Base-by-base conservation (phyloP, 2,329 filamentous ascomycete species). In the Gaeumannomyces tritici region DNA sequence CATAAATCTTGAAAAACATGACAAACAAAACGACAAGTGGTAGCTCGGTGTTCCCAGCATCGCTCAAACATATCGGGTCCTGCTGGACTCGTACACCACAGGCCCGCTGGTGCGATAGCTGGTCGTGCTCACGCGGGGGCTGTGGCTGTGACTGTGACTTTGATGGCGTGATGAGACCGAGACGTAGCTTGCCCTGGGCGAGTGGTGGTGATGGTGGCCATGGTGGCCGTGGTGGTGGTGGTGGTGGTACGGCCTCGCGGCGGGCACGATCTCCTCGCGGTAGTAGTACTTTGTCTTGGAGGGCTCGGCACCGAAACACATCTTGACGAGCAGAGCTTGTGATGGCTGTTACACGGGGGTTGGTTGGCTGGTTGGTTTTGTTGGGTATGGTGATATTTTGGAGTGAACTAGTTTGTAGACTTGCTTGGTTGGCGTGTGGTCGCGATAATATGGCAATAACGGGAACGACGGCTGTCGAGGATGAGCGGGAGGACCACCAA, bases 281-380 rank as follows among this genome's bases (percentile, higher is more conserved):
- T 83, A 82, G 74, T 84, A 84, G 74, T 84, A 82, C 58, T 76
- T 76, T 55, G 75, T 77, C 33, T 70, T 72, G 62, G 78, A 76
- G 63, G 76, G 73, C 62, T 72, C 60, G 33, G 31, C 65, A 58
- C 73, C 69, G 74, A 83, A 82, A 69, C 81, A 84, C 81, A 84
- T 83, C 28, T 69, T 77, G 70, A 60, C 1, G 33, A 1, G 42
- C 6, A 2, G 21, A n/a, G 42, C n/a, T n/a, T n/a, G 42, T 11
- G 42, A 13, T 51, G 21, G 6, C 6, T 4, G 42, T 51, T 51
- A n/a, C 21, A 51, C 42, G 18, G 6, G 21, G 18, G 2, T 51
- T 21, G 35, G 11, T 15, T 35, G 33, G 33, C 2, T 31, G 18
- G 18, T 8, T 51, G 4, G 18, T 51, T 6, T 31, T 4, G 29